Percentiles rank a stretch among this genome's conserved stretches.
Evolutionary conservation across 2,329 filamentous ascomycete species (phyloP).

Genomic region (Cryphonectria parasitica): DNA sequence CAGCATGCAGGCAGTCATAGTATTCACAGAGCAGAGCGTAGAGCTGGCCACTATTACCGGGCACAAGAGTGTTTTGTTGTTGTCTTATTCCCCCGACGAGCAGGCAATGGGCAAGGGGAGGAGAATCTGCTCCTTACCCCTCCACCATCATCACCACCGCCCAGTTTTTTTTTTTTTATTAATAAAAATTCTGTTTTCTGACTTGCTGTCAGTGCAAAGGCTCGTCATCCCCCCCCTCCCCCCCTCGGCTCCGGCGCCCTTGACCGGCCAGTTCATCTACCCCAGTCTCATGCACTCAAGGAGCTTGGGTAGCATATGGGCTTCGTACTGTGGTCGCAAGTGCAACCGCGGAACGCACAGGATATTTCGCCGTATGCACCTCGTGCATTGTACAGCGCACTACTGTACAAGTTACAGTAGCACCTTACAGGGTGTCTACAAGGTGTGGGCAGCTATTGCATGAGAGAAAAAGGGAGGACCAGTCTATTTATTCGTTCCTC

Average conservation of each 20-base stretch:
- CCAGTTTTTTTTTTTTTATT: conserved; percentile 5
- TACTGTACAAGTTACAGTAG: conserved; percentile 21
- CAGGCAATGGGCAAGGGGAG: not conserved
- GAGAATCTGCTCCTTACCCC: no score
- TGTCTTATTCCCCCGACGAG: conserved; percentile 17
- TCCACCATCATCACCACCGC: not conserved
- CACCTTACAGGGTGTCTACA: not conserved
- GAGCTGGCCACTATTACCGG: conserved; percentile 5
- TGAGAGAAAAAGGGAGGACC: not conserved
- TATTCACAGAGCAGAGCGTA: conserved; percentile 12
- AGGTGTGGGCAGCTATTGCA: conserved; percentile 17
- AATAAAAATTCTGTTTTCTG: not conserved
- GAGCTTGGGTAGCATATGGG: conserved; percentile 18
- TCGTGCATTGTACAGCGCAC: conserved; percentile 28
- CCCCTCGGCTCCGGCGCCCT: not conserved
- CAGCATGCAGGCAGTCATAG: not conserved
- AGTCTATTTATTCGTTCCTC: conserved; percentile 17
- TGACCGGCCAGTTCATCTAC: conserved; percentile 13
- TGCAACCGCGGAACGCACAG: conserved; percentile 29
- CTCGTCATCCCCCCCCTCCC: not conserved
- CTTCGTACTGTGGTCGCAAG: conserved; percentile 27
- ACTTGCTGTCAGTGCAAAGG: not conserved
- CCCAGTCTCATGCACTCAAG: conserved; percentile 14
- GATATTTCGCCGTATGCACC: conserved; percentile 30
- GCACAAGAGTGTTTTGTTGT: not conserved